Evolutionary conservation across 2,329 filamentous ascomycete species (phyloP).

Genomic region (Nemania serpens): DNA sequence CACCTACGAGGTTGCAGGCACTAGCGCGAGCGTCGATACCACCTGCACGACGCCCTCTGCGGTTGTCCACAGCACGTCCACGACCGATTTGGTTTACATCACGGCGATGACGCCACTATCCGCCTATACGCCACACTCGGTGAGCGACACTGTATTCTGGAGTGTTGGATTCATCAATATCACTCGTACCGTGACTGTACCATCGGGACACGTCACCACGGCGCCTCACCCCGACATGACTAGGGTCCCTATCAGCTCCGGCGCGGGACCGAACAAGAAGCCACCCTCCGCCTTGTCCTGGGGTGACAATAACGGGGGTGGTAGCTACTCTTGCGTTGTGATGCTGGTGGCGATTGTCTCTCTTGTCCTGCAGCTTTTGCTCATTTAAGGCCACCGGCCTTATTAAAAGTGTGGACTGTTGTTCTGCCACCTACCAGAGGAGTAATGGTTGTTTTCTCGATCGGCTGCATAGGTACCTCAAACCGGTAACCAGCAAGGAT

Average conservation of each 20-base stretch:
- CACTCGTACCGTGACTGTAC: conserved; percentile 1
- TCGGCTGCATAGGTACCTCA: not conserved
- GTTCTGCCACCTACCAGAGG: not conserved
- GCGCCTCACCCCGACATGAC: not conserved
- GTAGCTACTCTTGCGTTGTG: conserved; percentile 26
- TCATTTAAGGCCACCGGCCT: conserved; percentile 5
- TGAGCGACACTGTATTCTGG: conserved; percentile 10
- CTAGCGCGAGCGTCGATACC: conserved; percentile 4
- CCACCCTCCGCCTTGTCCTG: conserved; percentile 10
- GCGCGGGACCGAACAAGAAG: conserved; percentile 15
- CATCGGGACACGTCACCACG: not conserved
- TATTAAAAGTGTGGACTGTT: not conserved
- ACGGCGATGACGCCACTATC: not conserved
- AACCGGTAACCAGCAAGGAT: not conserved
- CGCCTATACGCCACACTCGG: conserved; percentile 2
- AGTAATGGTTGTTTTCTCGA: not conserved
- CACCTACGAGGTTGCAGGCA: not conserved
- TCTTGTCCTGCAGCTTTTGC: conserved; percentile 15
- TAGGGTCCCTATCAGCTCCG: conserved; percentile 13
- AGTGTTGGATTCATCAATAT: conserved; percentile 6
- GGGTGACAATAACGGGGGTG: conserved; percentile 15
- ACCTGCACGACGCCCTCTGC: conserved; percentile 10
- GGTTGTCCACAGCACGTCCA: not conserved
- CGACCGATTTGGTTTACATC: not conserved
- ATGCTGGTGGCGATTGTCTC: conserved; percentile 31